Conservation (phyloP, 2,329 filamentous ascomycete genomes). For the Pyrenophora teres region DNA sequence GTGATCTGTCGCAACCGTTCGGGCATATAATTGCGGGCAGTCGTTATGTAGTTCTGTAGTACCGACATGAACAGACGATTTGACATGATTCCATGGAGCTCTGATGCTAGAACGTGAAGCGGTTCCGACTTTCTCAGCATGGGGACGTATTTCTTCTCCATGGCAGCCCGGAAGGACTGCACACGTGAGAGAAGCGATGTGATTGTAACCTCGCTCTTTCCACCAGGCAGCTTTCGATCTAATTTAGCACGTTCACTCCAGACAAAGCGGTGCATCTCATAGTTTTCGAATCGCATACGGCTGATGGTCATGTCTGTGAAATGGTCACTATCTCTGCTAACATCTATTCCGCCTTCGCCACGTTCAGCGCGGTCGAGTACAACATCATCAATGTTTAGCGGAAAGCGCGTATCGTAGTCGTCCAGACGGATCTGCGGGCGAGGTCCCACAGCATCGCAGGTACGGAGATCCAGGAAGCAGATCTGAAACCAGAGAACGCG, state of each 20-base stretch:
- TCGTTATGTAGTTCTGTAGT: slow-evolving; percentile 68
- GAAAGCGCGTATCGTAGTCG: slow-evolving; percentile 75
- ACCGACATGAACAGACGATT: slow-evolving; percentile 69
- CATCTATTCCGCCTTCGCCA: slow-evolving; percentile 41
- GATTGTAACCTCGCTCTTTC: slow-evolving; percentile 45
- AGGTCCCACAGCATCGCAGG: slow-evolving; percentile 75
- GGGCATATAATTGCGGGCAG: slow-evolving; percentile 57
- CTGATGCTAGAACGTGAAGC: slow-evolving; percentile 65
- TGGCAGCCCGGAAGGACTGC: slow-evolving; percentile 67
- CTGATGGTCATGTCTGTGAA: slow-evolving; percentile 73
- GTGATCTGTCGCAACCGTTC: slow-evolving; percentile 67
- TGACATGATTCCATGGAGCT: slow-evolving; percentile 68
- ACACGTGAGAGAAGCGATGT: slow-evolving; percentile 70
- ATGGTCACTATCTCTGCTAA: slow-evolving; percentile 54
- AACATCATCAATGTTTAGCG: slow-evolving; percentile 70
- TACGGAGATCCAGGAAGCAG: slow-evolving; percentile 75
- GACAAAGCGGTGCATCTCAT: slow-evolving; percentile 72
- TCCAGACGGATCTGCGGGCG: slow-evolving; percentile 72
- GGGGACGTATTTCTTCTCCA: slow-evolving; percentile 68
- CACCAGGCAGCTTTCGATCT: slow-evolving; percentile 51
- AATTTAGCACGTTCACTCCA: slow-evolving; percentile 72
- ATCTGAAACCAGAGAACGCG: slow-evolving; percentile 78
- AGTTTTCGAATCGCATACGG: slow-evolving; percentile 72
- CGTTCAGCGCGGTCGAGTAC: slow-evolving; percentile 56
- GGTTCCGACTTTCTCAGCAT: slow-evolving; percentile 66